Base-by-base conservation (phyloP, 2,329 filamentous ascomycete genomes). In the Apiospora rasikravindrae region DNA sequence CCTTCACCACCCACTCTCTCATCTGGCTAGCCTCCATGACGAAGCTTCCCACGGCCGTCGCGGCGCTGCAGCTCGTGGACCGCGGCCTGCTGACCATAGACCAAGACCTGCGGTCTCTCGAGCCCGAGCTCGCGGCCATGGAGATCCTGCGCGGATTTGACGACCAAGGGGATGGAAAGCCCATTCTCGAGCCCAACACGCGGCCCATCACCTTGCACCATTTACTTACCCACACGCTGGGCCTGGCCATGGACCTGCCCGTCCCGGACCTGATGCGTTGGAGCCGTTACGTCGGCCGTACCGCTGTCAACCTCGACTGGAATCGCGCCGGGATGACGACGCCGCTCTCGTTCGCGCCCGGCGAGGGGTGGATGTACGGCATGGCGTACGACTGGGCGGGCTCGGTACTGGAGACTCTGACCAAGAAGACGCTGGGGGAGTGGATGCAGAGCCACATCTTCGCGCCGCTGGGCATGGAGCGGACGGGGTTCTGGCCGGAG, bases 21-120 rank as follows among this genome's bases (percentile, higher is more conserved):
- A 78, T 79, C 26, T 83, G 78, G 77, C 77, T 83, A 24, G 80
- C 81, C 24, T 83, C 82, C 47, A 78, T 81, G 75, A 80, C 81
- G 61, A 84, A 84, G 74, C 80, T 89, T 13, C 69, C 87, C 29
- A 85, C 87, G 1, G 80, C 82, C 40, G 81, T 88, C 68, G 81
- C 84, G 3, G 80, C 81, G 5, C 77, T 88, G 47, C 85, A 87
- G 73, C 80, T 85, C 42, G 83, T 88, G 51, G 86, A 89, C 57
- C 79, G 81, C 5, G 84, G 84, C 4, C 77, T 84, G 8, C 75
- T 88, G 14, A 78, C 75, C 3, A 79, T 89, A 0, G 84, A 87
- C 51, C 84, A 84, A 19, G 85, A 88, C 75, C 77, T 88, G 0
- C 77, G 81, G 0, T 44, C 71, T 2, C 74, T 85, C 44, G 74